phyloP scores from a whole-genome alignment of 2,329 filamentous ascomycete species.

The Hypoxylon sp. region DNA sequence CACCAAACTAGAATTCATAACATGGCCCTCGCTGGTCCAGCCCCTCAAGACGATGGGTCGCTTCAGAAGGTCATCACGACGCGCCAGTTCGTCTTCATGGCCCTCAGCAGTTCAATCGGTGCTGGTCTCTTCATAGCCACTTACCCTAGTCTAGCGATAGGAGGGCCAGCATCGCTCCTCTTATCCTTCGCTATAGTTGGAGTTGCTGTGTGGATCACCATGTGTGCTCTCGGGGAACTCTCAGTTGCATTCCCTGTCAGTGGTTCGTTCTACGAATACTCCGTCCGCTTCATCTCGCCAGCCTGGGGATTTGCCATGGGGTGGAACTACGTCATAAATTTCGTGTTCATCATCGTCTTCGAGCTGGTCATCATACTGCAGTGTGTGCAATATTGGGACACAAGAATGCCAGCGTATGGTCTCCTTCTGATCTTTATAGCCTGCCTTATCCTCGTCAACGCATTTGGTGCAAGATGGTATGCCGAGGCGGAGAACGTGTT shows the following conservation, averaged over 20 bases:
- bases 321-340: conserved; percentile 59
- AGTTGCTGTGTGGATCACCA: conserved; percentile 53
- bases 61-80: conserved; percentile 52
- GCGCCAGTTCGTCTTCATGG: conserved; percentile 57
- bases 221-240: conserved; percentile 50
- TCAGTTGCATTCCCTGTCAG: conserved; percentile 54
- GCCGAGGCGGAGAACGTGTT: conserved; percentile 67
- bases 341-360: conserved; percentile 57
- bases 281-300: conserved; percentile 56
- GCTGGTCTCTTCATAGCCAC: conserved; percentile 57
- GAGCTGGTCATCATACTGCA: conserved; percentile 57
- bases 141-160: conserved; percentile 52
- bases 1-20: background rate
- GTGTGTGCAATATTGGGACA: conserved; percentile 53
- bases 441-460: conserved; percentile 59
- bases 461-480: conserved; percentile 63
- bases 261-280: conserved; percentile 59
- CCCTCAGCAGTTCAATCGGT: conserved; percentile 56
- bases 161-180: conserved; percentile 53
- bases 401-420: conserved; percentile 43
- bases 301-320: conserved; percentile 60
- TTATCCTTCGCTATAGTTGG: conserved; percentile 55
- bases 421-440: conserved; percentile 60
- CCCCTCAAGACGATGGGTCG: conserved; percentile 12
- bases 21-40: conserved; percentile 12